Evolutionary conservation across 2,329 filamentous ascomycete species (phyloP), one percentile per base, ranked within the genome.

Genomic region (Huntiella bhutanensis): DNA sequence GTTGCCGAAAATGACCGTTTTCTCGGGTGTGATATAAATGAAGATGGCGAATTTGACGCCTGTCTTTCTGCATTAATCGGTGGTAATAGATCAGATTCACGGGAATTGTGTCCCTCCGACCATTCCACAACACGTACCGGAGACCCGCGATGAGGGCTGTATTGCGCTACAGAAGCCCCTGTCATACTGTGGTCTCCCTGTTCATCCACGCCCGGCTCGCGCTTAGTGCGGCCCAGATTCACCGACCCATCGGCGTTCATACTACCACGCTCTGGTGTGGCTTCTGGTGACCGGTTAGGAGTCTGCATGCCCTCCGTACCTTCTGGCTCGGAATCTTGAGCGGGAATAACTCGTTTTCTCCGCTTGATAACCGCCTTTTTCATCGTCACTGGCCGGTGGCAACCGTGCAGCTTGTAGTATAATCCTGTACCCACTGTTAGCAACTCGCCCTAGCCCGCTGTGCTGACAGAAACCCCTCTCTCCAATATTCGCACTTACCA

Each of bases 291-390:
- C 35, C 55, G 61, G 5, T 58, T 61, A 13, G 64, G 62, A 3
- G 65, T 63, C 13, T 69, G 65, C 10, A 65, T 62, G 10, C 33
- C 42, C 5, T 61, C 66, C 32, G 76, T 72, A 33, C 69, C 64
- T 40, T 64, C 59, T 42, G 68, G 62, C 32, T 65, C 64, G 55
- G 19, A 50, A 19, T 67, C 69, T 42, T 71, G 65, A 13, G 82
- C 85, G 13, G 88, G 87, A 38, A 96, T 87, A 4, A 96, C 86
- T 49, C 91, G 79, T 68, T 96, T 96, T 51, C 91, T 73, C 51
- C 91, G 76, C 63, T 98, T 96, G 60, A 98, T 98, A 19, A 93
- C 82, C 3, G 85, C 82, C 61, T 95, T 96, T 63, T 96, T 98
- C 91, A 98, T 96, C n/a, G 85, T 85, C 4, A 91, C 84, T 0